These are phyloP conservation scores for Ceratocystis cacaofunesta DNA, from an alignment of 2,329 filamentous ascomycete genomes.

Conservation along the genomic window DNA sequence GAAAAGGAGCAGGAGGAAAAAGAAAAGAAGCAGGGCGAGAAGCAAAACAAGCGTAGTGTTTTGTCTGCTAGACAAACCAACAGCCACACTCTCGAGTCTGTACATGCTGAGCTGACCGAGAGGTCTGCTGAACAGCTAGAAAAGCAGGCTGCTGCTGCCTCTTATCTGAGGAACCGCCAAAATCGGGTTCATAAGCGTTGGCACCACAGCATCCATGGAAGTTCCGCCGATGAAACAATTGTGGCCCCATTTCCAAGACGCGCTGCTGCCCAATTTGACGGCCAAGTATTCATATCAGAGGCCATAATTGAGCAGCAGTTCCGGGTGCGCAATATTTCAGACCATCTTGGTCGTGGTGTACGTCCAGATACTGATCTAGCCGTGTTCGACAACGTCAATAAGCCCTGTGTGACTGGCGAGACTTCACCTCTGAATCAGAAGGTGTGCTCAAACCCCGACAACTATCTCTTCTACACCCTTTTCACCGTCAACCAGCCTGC, in stretches of 20 bases:
- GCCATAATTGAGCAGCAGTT: constrained; percentile 36
- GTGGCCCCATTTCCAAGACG: constrained; percentile 26
- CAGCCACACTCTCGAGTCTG: neutral
- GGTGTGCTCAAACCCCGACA: constrained; percentile 30
- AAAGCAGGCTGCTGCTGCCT: constrained; percentile 14
- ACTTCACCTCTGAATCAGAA: constrained; percentile 13
- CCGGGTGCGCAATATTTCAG: constrained; percentile 28
- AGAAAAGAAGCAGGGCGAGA: neutral
- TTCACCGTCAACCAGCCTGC: constrained; percentile 28
- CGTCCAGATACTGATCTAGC: constrained; percentile 22
- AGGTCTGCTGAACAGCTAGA: constrained; percentile 8
- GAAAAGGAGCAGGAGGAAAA: neutral
- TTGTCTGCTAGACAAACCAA: neutral
- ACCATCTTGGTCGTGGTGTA: constrained; percentile 31
- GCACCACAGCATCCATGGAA: constrained; percentile 15
- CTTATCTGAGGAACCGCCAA: constrained; percentile 18
- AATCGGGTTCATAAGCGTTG: constrained; percentile 16
- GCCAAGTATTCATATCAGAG: constrained; percentile 29
- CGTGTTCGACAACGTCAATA: constrained; percentile 30
- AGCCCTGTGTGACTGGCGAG: constrained; percentile 27
- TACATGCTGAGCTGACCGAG: constrained; percentile 7
- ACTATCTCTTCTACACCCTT: constrained; percentile 38
- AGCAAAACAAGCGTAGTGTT: neutral
- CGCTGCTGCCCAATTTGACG: constrained; percentile 30
- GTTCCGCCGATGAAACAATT: constrained; percentile 20